Evolutionary conservation across 805 yeast genomes (phyloP), one percentile per base, ranked within the genome.

Genomic region (Candida schatavii): DNA sequence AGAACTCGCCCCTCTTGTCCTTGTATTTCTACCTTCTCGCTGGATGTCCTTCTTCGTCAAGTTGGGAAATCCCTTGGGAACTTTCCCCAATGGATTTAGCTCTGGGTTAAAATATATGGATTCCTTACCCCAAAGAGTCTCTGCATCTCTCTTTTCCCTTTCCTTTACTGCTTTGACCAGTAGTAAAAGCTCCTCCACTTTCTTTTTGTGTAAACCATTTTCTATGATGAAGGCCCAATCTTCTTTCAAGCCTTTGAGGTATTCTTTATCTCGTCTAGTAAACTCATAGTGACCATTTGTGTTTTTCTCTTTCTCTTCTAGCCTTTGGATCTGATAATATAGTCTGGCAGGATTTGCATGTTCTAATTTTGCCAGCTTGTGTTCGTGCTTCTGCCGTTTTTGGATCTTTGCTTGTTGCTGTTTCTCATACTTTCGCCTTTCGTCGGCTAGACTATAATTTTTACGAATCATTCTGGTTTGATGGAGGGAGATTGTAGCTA

Each of bases 61-160:
- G 19, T 38, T 38, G 10, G 23, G 28, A 10, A 30, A 15, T 3
- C 35, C 35, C 13, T n/a, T 40, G 0, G 85, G 85, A 0, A 81
- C 77, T 37, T 52, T 59, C 0, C 88, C 88, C 4, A 71, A 52
- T 2, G 83, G 81, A 45, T 83, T 83, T 64, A 84, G 72, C 46
- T 82, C 86, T 3, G 83, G 80, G 49, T 83, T 83, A 57, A 77
- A 81, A 53, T 75, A 83, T 1, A 80, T 65, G 5, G 86, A 80
- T 29, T 68, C 60, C 22, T 49, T 52, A 2, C 81, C 83, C 50
- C 76, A 59, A 6, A 65, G 59, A 39, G 53, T 66, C 46, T 44
- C 50, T n/a, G 42, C 46, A 32, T 48, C 45, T 26, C 51, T 46
- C 25, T 42, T 41, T 32, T 54, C 49, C 26, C 54, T 50, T 30